These are phyloP conservation scores for Zoysia matrella DNA, from an alignment of 202 grass and related monocot genomes.

Conservation along the genomic window DNA sequence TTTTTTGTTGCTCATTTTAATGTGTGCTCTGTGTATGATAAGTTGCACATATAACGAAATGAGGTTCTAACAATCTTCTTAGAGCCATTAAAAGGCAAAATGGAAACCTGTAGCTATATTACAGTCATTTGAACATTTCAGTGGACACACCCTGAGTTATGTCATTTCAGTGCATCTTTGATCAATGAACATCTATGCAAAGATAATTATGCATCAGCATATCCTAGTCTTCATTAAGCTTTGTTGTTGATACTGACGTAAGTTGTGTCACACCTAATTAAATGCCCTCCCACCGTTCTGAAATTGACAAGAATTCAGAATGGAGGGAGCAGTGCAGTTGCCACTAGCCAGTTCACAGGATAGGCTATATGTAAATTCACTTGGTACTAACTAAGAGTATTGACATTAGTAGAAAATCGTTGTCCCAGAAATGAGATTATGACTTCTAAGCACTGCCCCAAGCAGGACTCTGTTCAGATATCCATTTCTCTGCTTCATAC, in stretches of 20 bases:
- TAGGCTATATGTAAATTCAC: background rate
- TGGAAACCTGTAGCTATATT: slow-evolving; percentile 1
- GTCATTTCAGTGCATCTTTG: background rate
- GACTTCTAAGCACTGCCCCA: slow-evolving; percentile 11
- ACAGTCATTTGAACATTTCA: slow-evolving; percentile 15
- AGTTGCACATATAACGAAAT: slow-evolving; percentile 30
- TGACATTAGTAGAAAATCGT: slow-evolving; percentile 1
- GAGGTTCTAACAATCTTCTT: slow-evolving; percentile 5
- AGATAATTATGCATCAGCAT: background rate
- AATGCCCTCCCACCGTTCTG: too few species aligned
- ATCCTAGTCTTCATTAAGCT: background rate
- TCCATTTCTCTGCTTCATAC: background rate
- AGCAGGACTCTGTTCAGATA: background rate
- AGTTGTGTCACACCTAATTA: background rate
- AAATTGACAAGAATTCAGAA: too few species aligned
- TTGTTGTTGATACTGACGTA: background rate
- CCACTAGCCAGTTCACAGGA: too few species aligned
- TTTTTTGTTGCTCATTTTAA: background rate
- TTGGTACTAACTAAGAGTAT: background rate
- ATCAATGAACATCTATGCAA: slow-evolving; percentile 16
- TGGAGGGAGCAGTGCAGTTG: too few species aligned
- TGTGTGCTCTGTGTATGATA: slow-evolving; percentile 4
- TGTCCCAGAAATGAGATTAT: background rate
- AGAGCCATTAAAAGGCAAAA: background rate
- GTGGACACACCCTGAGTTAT: slow-evolving; percentile 3